Percentiles rank a stretch among this genome's conserved stretches.
phyloP scores from a whole-genome alignment of 345 rosid genomes.

The Eucalyptus rudis region DNA sequence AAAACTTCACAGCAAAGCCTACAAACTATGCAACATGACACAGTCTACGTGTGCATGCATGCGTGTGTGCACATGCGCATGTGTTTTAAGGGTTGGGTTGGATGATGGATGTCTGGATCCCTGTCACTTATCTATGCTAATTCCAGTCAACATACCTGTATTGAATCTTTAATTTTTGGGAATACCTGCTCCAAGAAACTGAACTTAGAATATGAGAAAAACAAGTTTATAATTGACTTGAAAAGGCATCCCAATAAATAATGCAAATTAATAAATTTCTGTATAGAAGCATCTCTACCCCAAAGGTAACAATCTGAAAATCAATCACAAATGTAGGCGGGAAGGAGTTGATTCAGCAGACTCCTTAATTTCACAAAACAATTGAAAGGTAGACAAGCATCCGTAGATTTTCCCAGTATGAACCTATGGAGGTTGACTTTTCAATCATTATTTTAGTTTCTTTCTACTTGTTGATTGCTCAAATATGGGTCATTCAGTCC shows the following conservation, averaged over 20 bases:
- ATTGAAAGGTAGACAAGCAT: neutral
- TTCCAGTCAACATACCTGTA: constrained; percentile 34
- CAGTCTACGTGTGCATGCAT: neutral
- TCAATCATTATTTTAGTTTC: neutral
- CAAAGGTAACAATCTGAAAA: neutral
- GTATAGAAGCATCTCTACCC: neutral
- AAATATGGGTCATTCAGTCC: neutral
- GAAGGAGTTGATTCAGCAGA: neutral
- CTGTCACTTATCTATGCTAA: neutral
- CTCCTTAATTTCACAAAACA: neutral
- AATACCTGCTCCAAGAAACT: constrained; percentile 55
- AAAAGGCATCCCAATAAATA: neutral
- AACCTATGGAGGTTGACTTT: neutral
- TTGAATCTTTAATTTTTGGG: constrained; percentile 83
- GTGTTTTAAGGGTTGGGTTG: neutral
- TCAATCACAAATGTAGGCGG: neutral
- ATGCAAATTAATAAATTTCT: neutral
- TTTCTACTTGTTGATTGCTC: neutral
- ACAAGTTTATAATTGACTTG: neutral
- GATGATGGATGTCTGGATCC: neutral
- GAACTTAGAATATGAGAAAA: neutral
- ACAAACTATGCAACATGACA: neutral
- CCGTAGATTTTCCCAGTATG: neutral
- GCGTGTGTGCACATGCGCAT: neutral
- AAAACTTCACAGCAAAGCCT: neutral